These are phyloP conservation scores for Cyberlindnera nakhonratchasimensis DNA, from an alignment of 805 yeast species.

Conservation along the genomic window DNA sequence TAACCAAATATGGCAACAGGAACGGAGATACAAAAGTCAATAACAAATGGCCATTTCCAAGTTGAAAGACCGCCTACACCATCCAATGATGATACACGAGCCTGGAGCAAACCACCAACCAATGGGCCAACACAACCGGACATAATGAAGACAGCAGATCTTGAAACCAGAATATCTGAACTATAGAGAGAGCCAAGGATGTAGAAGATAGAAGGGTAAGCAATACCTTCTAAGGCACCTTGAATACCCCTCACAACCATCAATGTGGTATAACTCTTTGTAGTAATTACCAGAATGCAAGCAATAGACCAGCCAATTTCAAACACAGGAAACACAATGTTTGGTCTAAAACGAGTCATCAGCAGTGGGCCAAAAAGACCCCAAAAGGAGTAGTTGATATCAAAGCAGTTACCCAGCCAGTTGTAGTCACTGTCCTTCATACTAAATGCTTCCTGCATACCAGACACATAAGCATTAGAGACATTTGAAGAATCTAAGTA, in stretches of 20 bases:
- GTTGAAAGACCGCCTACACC: slow-evolving; percentile 37
- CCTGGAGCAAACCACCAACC: slow-evolving; percentile 39
- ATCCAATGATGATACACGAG: slow-evolving; percentile 36
- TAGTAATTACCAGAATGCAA: slow-evolving; percentile 11
- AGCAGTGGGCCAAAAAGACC: slow-evolving; percentile 13
- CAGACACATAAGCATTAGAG: slow-evolving; percentile 55
- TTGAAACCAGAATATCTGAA: slow-evolving; percentile 12
- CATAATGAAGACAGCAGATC: slow-evolving; percentile 18
- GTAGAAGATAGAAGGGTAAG: slow-evolving; percentile 19
- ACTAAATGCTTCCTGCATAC: slow-evolving; percentile 48
- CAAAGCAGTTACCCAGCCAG: slow-evolving; percentile 14
- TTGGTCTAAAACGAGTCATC: slow-evolving; percentile 9
- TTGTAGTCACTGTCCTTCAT: slow-evolving; percentile 30
- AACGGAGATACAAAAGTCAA: slow-evolving; percentile 44
- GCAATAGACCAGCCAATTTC: slow-evolving; percentile 14
- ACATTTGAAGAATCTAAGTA: slow-evolving; percentile 19
- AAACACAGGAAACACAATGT: slow-evolving; percentile 10
- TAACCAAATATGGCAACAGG: slow-evolving; percentile 50
- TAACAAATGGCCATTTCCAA: slow-evolving; percentile 37
- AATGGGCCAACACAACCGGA: slow-evolving; percentile 17
- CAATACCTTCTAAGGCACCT: slow-evolving; percentile 17
- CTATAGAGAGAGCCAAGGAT: slow-evolving; percentile 19
- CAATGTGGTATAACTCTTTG: slow-evolving; percentile 7
- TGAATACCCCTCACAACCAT: slow-evolving; percentile 14
- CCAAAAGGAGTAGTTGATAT: slow-evolving; percentile 10